phyloP scores from a whole-genome alignment of 2,329 filamentous ascomycete species.

The Colletotrichum sidae region DNA sequence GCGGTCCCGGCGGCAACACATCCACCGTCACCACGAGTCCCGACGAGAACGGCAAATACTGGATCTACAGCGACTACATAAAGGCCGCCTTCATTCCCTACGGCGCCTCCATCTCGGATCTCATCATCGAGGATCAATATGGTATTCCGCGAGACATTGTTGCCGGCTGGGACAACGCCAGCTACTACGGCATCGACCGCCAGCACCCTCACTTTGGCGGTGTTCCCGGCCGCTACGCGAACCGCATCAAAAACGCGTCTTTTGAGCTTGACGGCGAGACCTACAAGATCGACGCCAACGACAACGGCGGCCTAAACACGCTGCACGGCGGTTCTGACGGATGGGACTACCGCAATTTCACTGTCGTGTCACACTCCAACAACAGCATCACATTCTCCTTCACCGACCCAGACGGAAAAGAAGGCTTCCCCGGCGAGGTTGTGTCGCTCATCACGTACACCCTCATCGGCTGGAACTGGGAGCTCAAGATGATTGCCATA shows the following conservation, averaged over 20 bases:
- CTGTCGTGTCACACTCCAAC: conserved; percentile 74
- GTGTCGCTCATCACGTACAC: conserved; percentile 81
- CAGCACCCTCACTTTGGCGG: conserved; percentile 78
- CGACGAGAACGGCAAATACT: conserved; percentile 76
- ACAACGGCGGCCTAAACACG: conserved; percentile 71
- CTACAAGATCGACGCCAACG: conserved; percentile 73
- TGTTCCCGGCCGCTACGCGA: conserved; percentile 82
- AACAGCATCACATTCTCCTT: conserved; percentile 81
- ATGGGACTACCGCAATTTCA: conserved; percentile 85
- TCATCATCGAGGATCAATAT: conserved; percentile 76
- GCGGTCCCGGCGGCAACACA: conserved; percentile 37
- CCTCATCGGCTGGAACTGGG: conserved; percentile 73
- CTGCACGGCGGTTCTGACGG: conserved; percentile 78
- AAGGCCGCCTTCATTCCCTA: conserved; percentile 79
- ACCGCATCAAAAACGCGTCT: conserved; percentile 82
- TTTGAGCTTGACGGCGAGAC: conserved; percentile 74
- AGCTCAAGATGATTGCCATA: conserved; percentile 78
- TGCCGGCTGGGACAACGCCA: conserved; percentile 80
- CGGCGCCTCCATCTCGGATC: conserved; percentile 78
- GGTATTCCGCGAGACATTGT: conserved; percentile 78
- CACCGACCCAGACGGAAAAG: conserved; percentile 76
- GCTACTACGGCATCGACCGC: conserved; percentile 72
- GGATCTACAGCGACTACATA: conserved; percentile 75
- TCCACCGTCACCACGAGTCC: conserved; percentile 49
- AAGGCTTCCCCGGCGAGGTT: conserved; percentile 84